Base-by-base conservation (phyloP, 352 stramenopile species). In the Pythium aristosporum region DNA sequence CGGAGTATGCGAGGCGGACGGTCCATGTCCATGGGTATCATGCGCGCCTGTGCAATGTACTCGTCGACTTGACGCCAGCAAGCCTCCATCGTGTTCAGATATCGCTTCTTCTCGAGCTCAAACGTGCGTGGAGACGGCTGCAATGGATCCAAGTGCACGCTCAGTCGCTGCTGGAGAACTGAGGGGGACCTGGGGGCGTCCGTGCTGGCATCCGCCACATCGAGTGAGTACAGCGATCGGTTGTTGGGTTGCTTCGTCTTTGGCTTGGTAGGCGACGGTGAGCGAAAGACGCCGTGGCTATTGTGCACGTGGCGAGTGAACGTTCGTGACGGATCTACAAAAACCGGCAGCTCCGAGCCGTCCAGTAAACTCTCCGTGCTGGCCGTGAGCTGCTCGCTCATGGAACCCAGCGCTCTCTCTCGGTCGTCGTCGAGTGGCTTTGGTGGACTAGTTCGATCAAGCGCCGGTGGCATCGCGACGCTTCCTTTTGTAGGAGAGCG, bases 51-150 rank as follows among this genome's bases (percentile, higher is more conserved):
- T 0, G 63, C 61, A 12, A 91, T 57, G 50, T 91, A 91, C 44
- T 65, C 37, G 18, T 92, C 83, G n/a, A 97, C 87, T 20, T 92
- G 77, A 9, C 74, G 72, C 77, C 85, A 94, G 68, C 93, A 97
- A 0, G 78, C 80, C n/a, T 90, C 76, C 72, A 96, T 89, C 0
- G 85, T 92, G 50, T 72, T 81, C 49, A 95, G 66, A 51, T 94
- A 92, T 3, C 75, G 70, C 59, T 80, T 78, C 53, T 89, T 90
- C 60, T 95, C 86, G 20, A 85, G 61, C 42, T 95, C 84, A 67
- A 92, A 91, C n/a, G 77, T 92, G 1, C 79, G 73, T 16, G 80
- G 73, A 1, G 80, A 87, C 1, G 80, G 62, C 46, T 90, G 76
- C 1, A 88, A 42, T 15, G 80, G 79, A 5, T 91, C 72, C 10